phyloP scores from a whole-genome alignment of 2,329 filamentous ascomycete genomes.

The Colletotrichum sp. region DNA sequence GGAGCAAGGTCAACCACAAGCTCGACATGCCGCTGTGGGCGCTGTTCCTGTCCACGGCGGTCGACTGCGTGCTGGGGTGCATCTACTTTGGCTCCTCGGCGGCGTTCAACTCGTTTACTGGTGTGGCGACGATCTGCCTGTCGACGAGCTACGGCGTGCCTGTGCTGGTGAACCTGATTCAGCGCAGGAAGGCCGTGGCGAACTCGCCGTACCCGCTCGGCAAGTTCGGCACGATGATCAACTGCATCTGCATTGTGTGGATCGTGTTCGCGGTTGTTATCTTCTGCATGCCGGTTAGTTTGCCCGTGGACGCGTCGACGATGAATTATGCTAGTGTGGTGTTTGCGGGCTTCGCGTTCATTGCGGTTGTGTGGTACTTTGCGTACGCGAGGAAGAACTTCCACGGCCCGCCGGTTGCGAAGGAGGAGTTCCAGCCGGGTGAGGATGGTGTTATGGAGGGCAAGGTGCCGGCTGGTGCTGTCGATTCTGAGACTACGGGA shows the following conservation, averaged over 20 bases:
- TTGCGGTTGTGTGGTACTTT: constrained; percentile 69
- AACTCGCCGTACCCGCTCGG: constrained; percentile 73
- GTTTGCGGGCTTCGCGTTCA: constrained; percentile 65
- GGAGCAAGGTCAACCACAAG: constrained; percentile 67
- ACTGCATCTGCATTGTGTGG: constrained; percentile 72
- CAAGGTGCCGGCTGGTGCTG: background rate
- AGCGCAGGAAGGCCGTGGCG: constrained; percentile 69
- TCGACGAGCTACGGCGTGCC: constrained; percentile 78
- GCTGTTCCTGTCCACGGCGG: constrained; percentile 68
- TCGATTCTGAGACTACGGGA: constrained; percentile 9
- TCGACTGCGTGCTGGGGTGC: constrained; percentile 75
- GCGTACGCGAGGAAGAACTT: constrained; percentile 68
- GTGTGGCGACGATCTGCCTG: constrained; percentile 80
- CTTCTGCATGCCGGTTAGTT: constrained; percentile 76
- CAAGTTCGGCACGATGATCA: constrained; percentile 71
- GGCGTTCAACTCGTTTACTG: constrained; percentile 81
- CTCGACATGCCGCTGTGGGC: constrained; percentile 76
- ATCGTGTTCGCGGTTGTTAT: constrained; percentile 72
- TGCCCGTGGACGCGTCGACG: constrained; percentile 58
- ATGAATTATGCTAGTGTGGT: constrained; percentile 75
- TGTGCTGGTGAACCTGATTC: constrained; percentile 73
- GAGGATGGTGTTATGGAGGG: constrained; percentile 20
- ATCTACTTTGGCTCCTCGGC: constrained; percentile 82
- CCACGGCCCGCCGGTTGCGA: constrained; percentile 56
- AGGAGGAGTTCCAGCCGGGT: constrained; percentile 26